Evolutionary conservation across 140 eudicot genomes (phyloP), one percentile per base, ranked within the genome.

Genomic region (Erigeron philadelphicus): DNA sequence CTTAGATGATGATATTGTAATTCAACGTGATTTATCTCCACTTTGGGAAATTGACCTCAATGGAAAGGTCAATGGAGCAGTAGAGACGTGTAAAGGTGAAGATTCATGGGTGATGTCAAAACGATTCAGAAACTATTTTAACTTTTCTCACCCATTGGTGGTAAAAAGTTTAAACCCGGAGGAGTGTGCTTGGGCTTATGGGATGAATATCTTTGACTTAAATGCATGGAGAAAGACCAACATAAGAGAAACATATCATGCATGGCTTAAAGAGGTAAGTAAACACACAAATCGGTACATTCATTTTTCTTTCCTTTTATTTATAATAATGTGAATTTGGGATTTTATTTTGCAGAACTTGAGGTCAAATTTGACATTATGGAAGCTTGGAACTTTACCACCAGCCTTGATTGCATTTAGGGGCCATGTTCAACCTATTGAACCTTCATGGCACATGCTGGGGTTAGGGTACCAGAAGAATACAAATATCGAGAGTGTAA

Each of bases 121-220:
- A 83, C 78, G 82, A 50, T 84, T 94, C 60, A 89, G 87, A 79
- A 94, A 85, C 73, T 94, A 94, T 81, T 94, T 94, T 82, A 94
- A 94, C 80, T 94, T 94, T 78, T 94, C 99, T 70, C 90, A 94
- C 77, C 99, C 99, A 2, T 88, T 85, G 63, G 83, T 94, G 66
- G 85, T 95, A 46, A 85, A 94, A 80, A 85, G 83, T 71, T 82
- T 94, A 83, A 80, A 94, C 68, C 95, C 97, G 19, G 84, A 89
- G 7, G 97, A 94, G 76, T 94, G 99, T 79, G 95, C 99, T 9
- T 94, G 99, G 99, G 99, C 97, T 18, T 94, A 94, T 47, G 99
- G 99, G 75, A 94, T 93, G 99, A 93, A 93, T 70, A 42, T 93
- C 44, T 93, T 93, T 77, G 97, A 93, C 79, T 77, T 93, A 72